These are phyloP conservation scores for Citrus reticulata DNA, from an alignment of 345 rosid genomes.

Conservation along the genomic window DNA sequence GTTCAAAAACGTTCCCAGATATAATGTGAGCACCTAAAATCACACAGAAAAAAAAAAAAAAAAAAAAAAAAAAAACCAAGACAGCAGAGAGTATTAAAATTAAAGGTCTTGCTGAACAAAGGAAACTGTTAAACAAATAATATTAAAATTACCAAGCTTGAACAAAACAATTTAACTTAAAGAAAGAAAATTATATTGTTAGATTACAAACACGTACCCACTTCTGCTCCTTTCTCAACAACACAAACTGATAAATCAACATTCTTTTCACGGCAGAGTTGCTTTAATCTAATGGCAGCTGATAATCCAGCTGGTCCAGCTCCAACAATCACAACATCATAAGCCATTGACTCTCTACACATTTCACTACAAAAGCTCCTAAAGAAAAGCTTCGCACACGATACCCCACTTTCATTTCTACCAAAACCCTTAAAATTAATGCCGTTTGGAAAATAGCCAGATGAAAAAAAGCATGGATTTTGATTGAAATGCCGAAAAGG, in stretches of 20 bases:
- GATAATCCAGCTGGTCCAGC: conserved; percentile 99
- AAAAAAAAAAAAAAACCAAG: background rate
- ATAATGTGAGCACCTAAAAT: conserved; percentile 77
- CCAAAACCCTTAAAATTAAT: conserved; percentile 11
- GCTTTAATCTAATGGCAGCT: conserved; percentile 86
- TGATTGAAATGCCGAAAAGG: conserved; percentile 7
- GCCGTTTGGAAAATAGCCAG: conserved; percentile 27
- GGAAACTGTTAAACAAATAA: background rate
- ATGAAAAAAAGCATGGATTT: conserved; percentile 21
- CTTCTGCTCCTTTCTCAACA: conserved; percentile 95
- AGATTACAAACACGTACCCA: conserved; percentile 40
- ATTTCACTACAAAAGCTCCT: conserved; percentile 47
- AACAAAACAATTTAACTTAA: background rate
- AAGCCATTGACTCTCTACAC: conserved; percentile 67
- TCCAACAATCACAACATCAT: conserved; percentile 88
- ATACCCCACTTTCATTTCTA: conserved; percentile 1
- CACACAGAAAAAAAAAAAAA: background rate
- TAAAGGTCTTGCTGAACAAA: too few species aligned
- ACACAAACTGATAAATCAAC: conserved; percentile 85
- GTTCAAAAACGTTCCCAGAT: conserved; percentile 90
- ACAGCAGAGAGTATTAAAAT: too few species aligned
- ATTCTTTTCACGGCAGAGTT: conserved; percentile 65
- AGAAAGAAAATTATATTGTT: background rate
- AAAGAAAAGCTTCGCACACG: background rate
- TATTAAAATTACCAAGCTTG: background rate